These are phyloP conservation scores for Neurospora crassa DNA, from an alignment of 2,329 filamentous ascomycete genomes.

Conservation along the genomic window DNA sequence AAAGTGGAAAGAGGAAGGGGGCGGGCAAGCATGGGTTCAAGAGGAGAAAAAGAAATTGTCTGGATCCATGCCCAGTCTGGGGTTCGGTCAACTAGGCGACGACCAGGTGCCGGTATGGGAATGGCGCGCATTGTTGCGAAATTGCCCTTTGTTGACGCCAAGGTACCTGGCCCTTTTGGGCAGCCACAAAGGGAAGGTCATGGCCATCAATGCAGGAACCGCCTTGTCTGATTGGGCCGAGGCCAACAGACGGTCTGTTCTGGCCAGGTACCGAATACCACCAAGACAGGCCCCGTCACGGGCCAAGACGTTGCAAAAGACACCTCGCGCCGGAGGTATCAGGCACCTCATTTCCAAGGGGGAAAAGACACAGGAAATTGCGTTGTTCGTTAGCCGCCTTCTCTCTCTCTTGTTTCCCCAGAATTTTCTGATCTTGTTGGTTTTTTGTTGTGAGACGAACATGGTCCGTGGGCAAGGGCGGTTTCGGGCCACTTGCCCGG, in stretches of 20 bases:
- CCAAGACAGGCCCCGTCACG: neutral
- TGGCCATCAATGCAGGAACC: neutral
- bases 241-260: neutral
- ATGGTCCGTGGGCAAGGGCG: neutral
- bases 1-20: slow-evolving; percentile 11
- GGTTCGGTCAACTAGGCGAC: neutral
- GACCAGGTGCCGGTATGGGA: neutral
- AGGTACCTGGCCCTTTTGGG: neutral
- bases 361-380: neutral
- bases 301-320: neutral
- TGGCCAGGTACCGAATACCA: neutral
- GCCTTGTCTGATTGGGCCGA: neutral
- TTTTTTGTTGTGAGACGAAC: neutral
- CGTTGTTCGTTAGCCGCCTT: neutral
- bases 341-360: slow-evolving; percentile 27
- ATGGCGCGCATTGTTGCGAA: neutral
- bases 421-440: neutral
- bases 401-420: neutral
- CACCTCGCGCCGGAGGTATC: neutral
- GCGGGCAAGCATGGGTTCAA: slow-evolving; percentile 8
- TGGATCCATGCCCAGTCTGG: slow-evolving; percentile 4
- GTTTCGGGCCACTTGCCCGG: neutral
- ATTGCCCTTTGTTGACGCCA: neutral
- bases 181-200: neutral
- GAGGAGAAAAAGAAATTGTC: slow-evolving; percentile 9